Evolutionary conservation across 306 rosid genomes (phyloP).

Genomic region (Cicer arietinum): DNA sequence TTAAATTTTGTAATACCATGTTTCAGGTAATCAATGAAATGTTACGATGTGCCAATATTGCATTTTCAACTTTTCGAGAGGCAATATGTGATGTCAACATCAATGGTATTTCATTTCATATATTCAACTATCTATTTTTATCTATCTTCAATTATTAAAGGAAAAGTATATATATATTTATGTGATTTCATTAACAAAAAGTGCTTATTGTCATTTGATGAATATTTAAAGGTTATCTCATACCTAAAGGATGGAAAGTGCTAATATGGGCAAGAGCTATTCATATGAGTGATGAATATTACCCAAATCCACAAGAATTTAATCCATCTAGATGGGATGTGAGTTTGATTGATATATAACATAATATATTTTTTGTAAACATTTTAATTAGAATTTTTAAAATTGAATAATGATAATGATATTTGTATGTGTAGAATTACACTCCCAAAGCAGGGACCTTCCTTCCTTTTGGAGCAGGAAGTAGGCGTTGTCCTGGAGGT

Average conservation of each 20-base stretch:
- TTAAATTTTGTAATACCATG: too few relatives aligned
- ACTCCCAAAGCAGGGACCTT: neutral
- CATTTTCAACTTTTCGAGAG: slow-evolving; percentile 14
- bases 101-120: slow-evolving; percentile 12
- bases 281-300: slow-evolving; percentile 47
- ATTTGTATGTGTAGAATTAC: neutral
- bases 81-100: neutral
- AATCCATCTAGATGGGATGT: slow-evolving; percentile 65
- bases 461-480: slow-evolving; percentile 29
- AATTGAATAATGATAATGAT: too few relatives aligned
- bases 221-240: slow-evolving; percentile 36
- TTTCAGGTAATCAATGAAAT: slow-evolving; percentile 7
- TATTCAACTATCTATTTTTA: neutral
- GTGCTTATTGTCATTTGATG: too few relatives aligned
- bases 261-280: slow-evolving; percentile 52
- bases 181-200: too few relatives aligned
- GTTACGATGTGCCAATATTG: neutral
- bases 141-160: too few relatives aligned
- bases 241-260: slow-evolving; percentile 43
- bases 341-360: slow-evolving; percentile 14
- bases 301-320: slow-evolving; percentile 51
- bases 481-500: slow-evolving; percentile 1
- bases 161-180: too few relatives aligned
- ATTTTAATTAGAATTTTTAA: neutral
- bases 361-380: too few relatives aligned